Conservation (phyloP, 129 eudicot species). For the Escallonia rubra region DNA sequence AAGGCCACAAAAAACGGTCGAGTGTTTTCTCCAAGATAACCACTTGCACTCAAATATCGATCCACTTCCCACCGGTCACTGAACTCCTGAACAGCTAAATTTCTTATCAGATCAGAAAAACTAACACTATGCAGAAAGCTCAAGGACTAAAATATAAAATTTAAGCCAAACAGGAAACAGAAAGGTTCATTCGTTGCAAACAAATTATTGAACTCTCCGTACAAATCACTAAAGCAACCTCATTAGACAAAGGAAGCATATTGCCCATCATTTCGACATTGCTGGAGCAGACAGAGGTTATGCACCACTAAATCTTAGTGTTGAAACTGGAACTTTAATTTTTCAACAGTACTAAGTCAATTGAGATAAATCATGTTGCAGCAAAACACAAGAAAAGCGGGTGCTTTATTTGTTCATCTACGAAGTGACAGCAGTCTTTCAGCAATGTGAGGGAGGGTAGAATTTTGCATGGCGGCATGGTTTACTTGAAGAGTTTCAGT, state of each 20-base stretch:
- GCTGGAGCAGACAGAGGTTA: neutral
- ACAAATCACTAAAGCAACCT: neutral
- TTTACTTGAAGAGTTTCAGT: neutral
- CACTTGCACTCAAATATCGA: conserved; percentile 91
- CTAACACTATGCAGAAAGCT: neutral
- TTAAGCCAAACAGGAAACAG: too few relatives aligned
- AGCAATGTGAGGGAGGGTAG: neutral
- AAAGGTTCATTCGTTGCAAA: too few relatives aligned
- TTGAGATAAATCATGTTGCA: too few relatives aligned
- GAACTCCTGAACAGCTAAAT: conserved; percentile 54
- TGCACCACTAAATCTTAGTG: too few relatives aligned
- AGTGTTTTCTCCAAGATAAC: conserved; percentile 88
- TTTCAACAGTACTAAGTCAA: too few relatives aligned
- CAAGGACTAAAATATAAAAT: neutral
- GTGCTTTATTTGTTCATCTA: too few relatives aligned
- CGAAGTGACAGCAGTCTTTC: too few relatives aligned
- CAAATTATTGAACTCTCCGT: too few relatives aligned
- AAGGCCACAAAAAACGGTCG: conserved; percentile 86
- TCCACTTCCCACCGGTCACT: conserved; percentile 93
- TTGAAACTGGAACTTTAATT: too few relatives aligned
- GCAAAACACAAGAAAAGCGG: too few relatives aligned
- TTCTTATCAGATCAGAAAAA: neutral
- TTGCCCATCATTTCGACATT: too few relatives aligned
- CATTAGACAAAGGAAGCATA: neutral
- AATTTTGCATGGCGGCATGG: neutral